Evolutionary conservation across 192 early-diverging fungal genomes (phyloP).

Genomic region (Backusella circina): DNA sequence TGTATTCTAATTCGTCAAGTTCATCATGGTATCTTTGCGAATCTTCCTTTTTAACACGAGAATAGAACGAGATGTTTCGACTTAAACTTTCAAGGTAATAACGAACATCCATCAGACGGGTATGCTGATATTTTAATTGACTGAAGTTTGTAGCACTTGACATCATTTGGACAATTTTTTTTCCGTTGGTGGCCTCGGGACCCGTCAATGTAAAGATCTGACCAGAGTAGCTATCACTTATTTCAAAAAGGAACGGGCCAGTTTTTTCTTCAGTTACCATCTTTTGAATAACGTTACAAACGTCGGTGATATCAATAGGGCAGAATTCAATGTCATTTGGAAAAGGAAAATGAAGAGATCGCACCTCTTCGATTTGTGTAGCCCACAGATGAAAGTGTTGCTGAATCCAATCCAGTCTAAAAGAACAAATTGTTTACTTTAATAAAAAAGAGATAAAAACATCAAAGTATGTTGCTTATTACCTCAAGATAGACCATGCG

Average conservation of each 20-base stretch:
- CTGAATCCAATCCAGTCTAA: constrained; percentile 26
- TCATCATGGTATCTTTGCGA: constrained; percentile 19
- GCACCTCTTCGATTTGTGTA: constrained; percentile 14
- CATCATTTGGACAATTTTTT: constrained; percentile 14
- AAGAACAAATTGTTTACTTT: neutral
- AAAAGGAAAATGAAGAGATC: constrained; percentile 17
- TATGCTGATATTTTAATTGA: neutral
- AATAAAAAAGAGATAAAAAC: neutral
- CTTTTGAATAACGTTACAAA: constrained; percentile 21
- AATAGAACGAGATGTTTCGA: constrained; percentile 29
- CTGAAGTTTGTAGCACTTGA: constrained; percentile 12
- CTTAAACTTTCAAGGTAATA: constrained; percentile 20
- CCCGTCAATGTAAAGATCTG: constrained; percentile 28
- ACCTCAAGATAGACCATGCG: constrained; percentile 14
- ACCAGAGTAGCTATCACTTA: constrained; percentile 7
- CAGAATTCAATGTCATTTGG: constrained; percentile 13
- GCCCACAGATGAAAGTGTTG: constrained; percentile 29
- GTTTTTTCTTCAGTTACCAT: constrained; percentile 3
- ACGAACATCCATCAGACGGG: constrained; percentile 23
- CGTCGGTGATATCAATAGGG: constrained; percentile 28
- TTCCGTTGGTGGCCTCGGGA: constrained; percentile 8
- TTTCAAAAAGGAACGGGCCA: neutral
- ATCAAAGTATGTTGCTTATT: neutral
- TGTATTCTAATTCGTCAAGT: constrained; percentile 13
- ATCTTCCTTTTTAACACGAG: constrained; percentile 27